Percentiles rank a stretch among this genome's conserved stretches.
Conservation (phyloP, 495 filamentous ascomycete genomes). For the Podospora comata region DNA sequence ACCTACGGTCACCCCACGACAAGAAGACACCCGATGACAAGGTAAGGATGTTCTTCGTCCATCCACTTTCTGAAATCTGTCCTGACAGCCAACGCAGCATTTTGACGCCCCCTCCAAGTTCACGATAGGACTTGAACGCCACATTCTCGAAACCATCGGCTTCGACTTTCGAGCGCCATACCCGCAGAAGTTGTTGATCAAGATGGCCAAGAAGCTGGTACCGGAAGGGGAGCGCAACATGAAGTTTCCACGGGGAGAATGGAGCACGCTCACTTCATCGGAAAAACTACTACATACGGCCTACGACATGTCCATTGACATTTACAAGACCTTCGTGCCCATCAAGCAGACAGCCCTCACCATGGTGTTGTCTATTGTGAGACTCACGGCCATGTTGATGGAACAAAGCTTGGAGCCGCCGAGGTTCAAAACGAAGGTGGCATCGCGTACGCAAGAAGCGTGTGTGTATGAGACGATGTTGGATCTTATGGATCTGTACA, state of each 20-base stretch:
- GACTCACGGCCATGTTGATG: constrained; percentile 69
- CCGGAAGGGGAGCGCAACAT: constrained; percentile 10
- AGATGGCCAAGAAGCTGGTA: constrained; percentile 60
- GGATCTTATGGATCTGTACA: constrained; percentile 83
- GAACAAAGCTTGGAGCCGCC: constrained; percentile 42
- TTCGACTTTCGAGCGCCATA: constrained; percentile 94
- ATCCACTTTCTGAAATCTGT: background rate
- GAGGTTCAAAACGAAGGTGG: constrained; percentile 28
- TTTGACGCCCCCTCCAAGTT: constrained; percentile 73
- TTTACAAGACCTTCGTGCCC: constrained; percentile 89
- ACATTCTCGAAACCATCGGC: constrained; percentile 88
- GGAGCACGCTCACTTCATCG: constrained; percentile 16
- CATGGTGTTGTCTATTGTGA: constrained; percentile 76
- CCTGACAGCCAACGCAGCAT: constrained; percentile 45
- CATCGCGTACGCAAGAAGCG: constrained; percentile 60
- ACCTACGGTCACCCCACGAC: constrained; percentile 72
- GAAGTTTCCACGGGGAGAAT: constrained; percentile 15
- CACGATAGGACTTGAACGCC: constrained; percentile 83
- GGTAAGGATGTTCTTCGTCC: constrained; percentile 42
- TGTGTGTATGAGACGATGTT: constrained; percentile 82
- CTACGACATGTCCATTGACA: constrained; percentile 78
- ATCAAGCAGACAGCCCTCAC: constrained; percentile 79
- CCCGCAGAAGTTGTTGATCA: constrained; percentile 77
- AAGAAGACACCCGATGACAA: constrained; percentile 77
- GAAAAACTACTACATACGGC: constrained; percentile 57